Conservation (phyloP, 257 asterid genomes). For the Solanum microdontum region DNA sequence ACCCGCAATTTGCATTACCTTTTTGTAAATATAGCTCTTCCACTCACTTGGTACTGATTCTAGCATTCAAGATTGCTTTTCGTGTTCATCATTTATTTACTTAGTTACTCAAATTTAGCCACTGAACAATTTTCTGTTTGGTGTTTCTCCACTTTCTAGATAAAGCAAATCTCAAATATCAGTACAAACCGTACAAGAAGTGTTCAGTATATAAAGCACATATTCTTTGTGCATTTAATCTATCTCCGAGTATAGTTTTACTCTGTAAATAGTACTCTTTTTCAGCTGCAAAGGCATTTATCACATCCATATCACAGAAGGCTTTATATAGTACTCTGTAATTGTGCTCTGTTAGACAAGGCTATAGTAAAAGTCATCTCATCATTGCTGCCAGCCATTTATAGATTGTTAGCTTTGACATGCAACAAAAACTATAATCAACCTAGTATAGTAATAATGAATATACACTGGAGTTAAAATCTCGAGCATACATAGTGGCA, state of each 20-base stretch:
- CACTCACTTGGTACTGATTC: neutral
- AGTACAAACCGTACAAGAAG: neutral
- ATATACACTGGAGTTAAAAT: neutral
- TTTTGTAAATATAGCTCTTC: conserved; percentile 11
- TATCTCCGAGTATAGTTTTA: neutral
- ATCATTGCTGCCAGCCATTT: neutral
- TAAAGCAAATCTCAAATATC: neutral
- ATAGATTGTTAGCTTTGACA: neutral
- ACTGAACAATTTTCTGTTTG: neutral
- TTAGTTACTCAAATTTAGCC: neutral
- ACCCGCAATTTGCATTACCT: neutral
- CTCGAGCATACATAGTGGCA: neutral
- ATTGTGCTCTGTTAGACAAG: neutral
- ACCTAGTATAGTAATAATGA: neutral
- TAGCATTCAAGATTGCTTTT: neutral
- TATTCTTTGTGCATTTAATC: neutral
- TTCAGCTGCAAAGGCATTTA: neutral
- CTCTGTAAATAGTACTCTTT: neutral
- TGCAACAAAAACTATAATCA: neutral
- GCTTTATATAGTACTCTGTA: neutral
- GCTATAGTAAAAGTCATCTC: neutral
- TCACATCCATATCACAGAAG: neutral
- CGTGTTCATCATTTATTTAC: neutral
- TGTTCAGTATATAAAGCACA: neutral
- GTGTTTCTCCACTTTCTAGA: neutral